Evolutionary conservation across 1,284 basidiomycete species (phyloP), one percentile per base, ranked within the genome.

Genomic region (Naganishia cerealis): DNA sequence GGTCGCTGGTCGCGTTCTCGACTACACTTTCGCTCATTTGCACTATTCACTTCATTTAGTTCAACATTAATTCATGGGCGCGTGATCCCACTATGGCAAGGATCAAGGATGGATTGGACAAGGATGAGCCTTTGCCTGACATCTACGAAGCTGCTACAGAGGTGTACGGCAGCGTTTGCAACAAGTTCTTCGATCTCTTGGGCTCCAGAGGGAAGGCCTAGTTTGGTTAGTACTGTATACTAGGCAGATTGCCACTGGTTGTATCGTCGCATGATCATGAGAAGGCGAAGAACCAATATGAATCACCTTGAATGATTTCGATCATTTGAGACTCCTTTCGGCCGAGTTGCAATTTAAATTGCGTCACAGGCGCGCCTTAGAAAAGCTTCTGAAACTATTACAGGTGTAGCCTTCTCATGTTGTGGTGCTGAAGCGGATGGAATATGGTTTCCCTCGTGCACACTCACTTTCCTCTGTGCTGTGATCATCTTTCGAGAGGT

Each of bases 41-140:
- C 21, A 36, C 39, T 18, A 16, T 36, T 46, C 18, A 10, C 16
- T 52, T 7, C 53, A 40, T 16, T 33, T 67, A 79, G 77, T 77
- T 80, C 74, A 81, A 81, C 74, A 78, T 81, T 74, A 81, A 81
- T 75, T 78, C 76, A 13, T 81, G 80, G 80, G 75, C 76, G 29
- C 75, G 80, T 50, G 80, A 81, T 68, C 79, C 79, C 26, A 80
- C 77, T 63, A 72, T 71, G 68, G 72, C 72, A 21, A 74, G 75
- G 12, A 72, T 80, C 26, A 71, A 71, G 29, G 67, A 74, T 54
- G 73, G 73, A 3, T 71, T 80, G 10, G 69, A 72, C 18, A 69
- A 70, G 26, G 68, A 68, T 61, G 76, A 76, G 66, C 75, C 77
- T 9, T 76, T 80, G 73, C 80, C 80, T 9, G 79, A 81, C 38